Conservation (phyloP, 768 basidiomycete genomes). For the Rhizopogon vinicolor region DNA sequence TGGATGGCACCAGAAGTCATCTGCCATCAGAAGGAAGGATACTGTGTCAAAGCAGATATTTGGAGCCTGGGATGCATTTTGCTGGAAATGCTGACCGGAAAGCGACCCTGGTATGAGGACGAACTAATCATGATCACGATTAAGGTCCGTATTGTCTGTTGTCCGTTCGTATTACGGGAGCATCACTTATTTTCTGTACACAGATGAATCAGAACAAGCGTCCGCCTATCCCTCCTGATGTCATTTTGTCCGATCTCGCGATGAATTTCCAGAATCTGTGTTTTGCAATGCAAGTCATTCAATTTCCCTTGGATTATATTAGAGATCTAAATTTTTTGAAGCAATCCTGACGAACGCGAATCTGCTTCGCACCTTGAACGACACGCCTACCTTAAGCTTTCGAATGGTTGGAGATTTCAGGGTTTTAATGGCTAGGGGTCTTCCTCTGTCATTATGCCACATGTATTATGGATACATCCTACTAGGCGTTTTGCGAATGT, state of each 20-base stretch:
- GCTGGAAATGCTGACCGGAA: slow-evolving; percentile 98
- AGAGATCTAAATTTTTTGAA: slow-evolving; percentile 22
- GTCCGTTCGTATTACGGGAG: neutral
- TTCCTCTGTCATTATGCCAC: neutral
- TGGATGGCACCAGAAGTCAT: slow-evolving; percentile 99
- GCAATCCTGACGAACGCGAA: slow-evolving; percentile 83
- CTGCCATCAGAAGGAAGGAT: slow-evolving; percentile 82
- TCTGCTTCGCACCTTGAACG: slow-evolving; percentile 71
- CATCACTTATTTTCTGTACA: neutral
- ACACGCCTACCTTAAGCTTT: slow-evolving; percentile 74
- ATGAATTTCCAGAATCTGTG: slow-evolving; percentile 85
- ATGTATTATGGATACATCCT: neutral
- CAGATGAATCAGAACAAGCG: slow-evolving; percentile 83
- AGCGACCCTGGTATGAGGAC: slow-evolving; percentile 89
- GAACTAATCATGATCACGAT: slow-evolving; percentile 92
- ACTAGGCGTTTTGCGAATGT: neutral
- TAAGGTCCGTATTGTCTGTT: slow-evolving; percentile 53
- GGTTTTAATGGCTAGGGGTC: slow-evolving; percentile 29
- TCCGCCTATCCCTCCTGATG: slow-evolving; percentile 88
- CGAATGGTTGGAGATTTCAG: slow-evolving; percentile 71
- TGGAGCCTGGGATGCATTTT: slow-evolving; percentile 99
- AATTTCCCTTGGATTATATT: neutral
- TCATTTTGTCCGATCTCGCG: slow-evolving; percentile 71
- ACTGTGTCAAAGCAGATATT: slow-evolving; percentile 96
- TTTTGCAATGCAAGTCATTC: slow-evolving; percentile 74